phyloP scores from a whole-genome alignment of 257 asterid species.

The Solanum corneliomulleri region DNA sequence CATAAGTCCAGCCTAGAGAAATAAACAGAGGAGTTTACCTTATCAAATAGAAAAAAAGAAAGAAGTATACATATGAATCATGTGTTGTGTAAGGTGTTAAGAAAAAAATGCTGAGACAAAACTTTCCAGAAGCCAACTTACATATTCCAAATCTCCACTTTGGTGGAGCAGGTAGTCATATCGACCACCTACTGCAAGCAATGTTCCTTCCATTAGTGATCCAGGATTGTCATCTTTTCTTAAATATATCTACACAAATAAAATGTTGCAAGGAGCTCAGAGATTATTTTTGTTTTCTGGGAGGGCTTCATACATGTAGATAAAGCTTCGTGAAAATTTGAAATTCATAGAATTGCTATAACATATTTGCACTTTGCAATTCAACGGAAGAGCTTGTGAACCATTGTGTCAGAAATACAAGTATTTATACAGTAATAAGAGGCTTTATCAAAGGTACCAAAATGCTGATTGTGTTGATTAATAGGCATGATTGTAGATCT shows the following conservation, averaged over 20 bases:
- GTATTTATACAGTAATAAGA: background rate
- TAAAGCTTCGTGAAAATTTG: background rate
- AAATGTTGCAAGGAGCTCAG: background rate
- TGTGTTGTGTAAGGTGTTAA: background rate
- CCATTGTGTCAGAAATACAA: background rate
- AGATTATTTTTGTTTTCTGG: background rate
- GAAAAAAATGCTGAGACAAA: background rate
- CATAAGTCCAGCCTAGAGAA: background rate
- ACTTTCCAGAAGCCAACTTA: slow-evolving; percentile 25
- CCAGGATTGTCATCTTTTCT: slow-evolving; percentile 52
- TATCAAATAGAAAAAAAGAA: background rate
- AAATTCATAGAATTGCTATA: background rate
- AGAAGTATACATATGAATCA: background rate
- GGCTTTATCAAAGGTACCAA: background rate
- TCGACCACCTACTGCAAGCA: slow-evolving; percentile 96
- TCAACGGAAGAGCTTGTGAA: background rate
- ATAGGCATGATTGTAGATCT: background rate
- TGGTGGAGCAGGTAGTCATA: slow-evolving; percentile 76
- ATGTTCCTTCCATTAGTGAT: slow-evolving; percentile 67
- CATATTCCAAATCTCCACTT: slow-evolving; percentile 49
- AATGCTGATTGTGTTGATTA: background rate
- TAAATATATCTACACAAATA: slow-evolving; percentile 45
- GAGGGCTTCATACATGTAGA: background rate
- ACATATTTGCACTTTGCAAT: background rate
- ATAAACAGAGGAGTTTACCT: background rate